A percentile compares a stretch with the other conserved stretches of the same genome.
These are phyloP conservation scores for Hypoxylon sp. DNA, from an alignment of 2,329 filamentous ascomycete species.

Conservation along the genomic window DNA sequence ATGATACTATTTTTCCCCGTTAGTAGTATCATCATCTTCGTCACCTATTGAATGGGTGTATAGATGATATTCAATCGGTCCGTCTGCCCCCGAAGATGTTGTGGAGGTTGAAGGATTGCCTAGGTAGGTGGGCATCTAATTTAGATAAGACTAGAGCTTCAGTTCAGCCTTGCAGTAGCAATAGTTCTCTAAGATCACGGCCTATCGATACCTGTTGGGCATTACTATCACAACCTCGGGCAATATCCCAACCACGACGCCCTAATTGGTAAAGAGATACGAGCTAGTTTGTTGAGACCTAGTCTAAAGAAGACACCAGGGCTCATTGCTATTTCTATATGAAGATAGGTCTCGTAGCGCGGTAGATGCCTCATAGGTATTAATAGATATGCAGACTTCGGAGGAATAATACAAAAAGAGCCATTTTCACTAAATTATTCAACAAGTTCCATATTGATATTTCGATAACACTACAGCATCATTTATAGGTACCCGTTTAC, in stretches of 20 bases:
- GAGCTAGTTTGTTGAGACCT: neutral
- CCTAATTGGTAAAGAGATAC: neutral
- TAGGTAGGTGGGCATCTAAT: neutral
- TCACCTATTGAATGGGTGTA: neutral
- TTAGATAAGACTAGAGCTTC: neutral
- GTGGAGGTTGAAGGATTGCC: neutral
- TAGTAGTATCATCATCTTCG: neutral
- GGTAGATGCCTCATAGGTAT: neutral
- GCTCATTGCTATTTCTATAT: neutral
- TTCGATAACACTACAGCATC: neutral
- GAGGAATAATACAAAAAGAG: neutral
- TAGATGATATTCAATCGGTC: neutral
- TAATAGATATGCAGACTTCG: neutral
- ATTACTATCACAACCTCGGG: neutral
- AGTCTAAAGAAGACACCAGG: neutral
- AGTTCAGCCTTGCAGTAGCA: neutral
- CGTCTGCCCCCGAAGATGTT: neutral
- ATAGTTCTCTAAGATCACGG: neutral
- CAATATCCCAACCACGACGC: neutral
- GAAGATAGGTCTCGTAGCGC: neutral
- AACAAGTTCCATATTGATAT: neutral
- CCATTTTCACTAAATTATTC: neutral
- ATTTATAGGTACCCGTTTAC: neutral
- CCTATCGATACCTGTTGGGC: neutral
- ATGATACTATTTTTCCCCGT: neutral